Evolutionary conservation across 2,329 filamentous ascomycete species (phyloP).

Genomic region (Fusarium camptoceras): DNA sequence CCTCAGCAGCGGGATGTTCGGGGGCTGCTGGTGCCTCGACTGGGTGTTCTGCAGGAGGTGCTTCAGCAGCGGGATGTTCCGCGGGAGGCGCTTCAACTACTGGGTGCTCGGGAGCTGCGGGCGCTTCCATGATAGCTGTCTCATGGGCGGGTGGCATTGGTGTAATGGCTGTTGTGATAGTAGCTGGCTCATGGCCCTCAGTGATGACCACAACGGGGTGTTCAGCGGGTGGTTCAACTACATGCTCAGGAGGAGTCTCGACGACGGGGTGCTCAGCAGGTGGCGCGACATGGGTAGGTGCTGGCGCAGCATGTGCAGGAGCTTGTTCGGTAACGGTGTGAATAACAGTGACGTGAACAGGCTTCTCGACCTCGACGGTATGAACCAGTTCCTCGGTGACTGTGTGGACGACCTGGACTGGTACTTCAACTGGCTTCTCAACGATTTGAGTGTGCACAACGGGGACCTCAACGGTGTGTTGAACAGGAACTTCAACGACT

Average conservation of each 20-base stretch:
- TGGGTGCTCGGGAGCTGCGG: background rate
- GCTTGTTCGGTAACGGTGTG: constrained; percentile 13
- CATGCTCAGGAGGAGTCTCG: background rate
- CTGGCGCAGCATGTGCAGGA: background rate
- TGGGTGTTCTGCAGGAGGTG: background rate
- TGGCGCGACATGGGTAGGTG: background rate
- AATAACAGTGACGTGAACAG: constrained; percentile 19
- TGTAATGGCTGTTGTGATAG: background rate
- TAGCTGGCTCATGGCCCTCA: background rate
- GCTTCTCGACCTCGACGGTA: constrained; percentile 5
- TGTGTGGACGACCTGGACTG: constrained; percentile 9
- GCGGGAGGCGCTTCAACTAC: background rate
- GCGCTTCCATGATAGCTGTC: background rate
- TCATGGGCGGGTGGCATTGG: background rate
- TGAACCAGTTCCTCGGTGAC: background rate
- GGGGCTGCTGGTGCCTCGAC: background rate
- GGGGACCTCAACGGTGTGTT: constrained; percentile 15
- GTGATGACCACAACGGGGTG: background rate
- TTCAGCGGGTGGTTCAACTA: background rate
- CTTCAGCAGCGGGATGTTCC: background rate
- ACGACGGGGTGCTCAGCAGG: background rate
- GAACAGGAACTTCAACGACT: background rate
- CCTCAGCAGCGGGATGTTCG: background rate
- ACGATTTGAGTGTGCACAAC: constrained; percentile 9
- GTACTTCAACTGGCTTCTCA: constrained; percentile 9